A percentile compares a stretch with the other conserved stretches of the same genome.
Evolutionary conservation across 148 eudicot genomes (phyloP).

Genomic region (Chenopodium quinoa): DNA sequence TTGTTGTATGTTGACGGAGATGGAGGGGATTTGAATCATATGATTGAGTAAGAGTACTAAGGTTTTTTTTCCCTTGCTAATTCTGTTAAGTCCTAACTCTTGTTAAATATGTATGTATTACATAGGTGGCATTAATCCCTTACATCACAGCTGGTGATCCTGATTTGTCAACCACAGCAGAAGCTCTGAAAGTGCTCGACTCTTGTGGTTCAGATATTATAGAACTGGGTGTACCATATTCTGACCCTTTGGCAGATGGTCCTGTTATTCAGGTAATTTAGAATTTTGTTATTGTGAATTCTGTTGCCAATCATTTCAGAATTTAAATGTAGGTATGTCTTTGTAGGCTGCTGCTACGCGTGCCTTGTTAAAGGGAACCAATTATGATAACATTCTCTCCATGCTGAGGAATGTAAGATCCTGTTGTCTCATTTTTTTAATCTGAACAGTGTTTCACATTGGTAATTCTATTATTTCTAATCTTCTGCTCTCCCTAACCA

Average conservation of each 20-base stretch:
- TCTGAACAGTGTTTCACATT: neutral
- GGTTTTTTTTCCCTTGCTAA: neutral
- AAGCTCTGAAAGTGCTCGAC: constrained; percentile 81
- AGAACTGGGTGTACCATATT: constrained; percentile 88
- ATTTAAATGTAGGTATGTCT: neutral
- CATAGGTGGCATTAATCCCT: constrained; percentile 85
- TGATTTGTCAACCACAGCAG: constrained; percentile 79
- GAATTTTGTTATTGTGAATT: neutral
- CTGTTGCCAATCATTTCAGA: neutral
- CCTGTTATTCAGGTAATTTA: constrained; percentile 88
- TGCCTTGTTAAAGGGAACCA: constrained; percentile 74
- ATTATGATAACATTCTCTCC: constrained; percentile 59
- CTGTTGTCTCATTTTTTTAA: neutral
- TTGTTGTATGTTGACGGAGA: neutral
- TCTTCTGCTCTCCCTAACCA: constrained; percentile 24
- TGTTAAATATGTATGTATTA: constrained; percentile 28
- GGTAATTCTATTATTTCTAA: constrained; percentile 8
- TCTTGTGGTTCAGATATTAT: constrained; percentile 89
- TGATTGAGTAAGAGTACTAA: neutral
- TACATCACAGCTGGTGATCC: constrained; percentile 97
- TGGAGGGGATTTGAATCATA: no score
- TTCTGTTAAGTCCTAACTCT: neutral
- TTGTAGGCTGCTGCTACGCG: constrained; percentile 94
- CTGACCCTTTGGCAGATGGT: constrained; percentile 96
- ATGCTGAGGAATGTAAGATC: constrained; percentile 69